These are phyloP conservation scores for Strobilomyces confusus DNA, from an alignment of 768 basidiomycete genomes.

Conservation along the genomic window DNA sequence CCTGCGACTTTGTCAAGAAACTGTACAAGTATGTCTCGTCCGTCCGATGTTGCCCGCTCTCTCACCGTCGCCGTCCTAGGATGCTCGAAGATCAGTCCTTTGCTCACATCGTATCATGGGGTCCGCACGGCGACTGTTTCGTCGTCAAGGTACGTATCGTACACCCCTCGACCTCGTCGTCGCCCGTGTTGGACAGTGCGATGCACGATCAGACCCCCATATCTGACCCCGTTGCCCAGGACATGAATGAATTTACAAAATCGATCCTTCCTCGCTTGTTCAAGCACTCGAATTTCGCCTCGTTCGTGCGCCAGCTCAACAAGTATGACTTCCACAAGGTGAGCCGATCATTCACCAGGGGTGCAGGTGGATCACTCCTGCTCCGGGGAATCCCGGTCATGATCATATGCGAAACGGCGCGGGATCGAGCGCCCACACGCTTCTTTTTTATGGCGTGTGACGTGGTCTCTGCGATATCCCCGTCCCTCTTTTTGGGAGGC, in stretches of 20 bases:
- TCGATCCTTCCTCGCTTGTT: conserved; percentile 87
- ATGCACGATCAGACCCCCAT: conserved; percentile 2
- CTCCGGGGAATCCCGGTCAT: conserved; percentile 3
- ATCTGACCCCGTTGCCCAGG: conserved; percentile 35
- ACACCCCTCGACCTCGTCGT: not conserved
- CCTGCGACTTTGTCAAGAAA: conserved; percentile 93
- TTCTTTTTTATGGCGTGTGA: conserved; percentile 8
- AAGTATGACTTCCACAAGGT: conserved; percentile 97
- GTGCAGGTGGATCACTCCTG: not conserved
- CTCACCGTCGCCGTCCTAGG: conserved; percentile 37
- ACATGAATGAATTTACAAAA: conserved; percentile 97
- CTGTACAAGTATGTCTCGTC: conserved; percentile 68
- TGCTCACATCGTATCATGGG: conserved; percentile 77
- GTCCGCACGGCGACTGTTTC: conserved; percentile 80
- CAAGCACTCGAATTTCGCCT: conserved; percentile 93
- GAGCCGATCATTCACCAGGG: conserved; percentile 14
- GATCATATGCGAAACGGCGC: conserved; percentile 10
- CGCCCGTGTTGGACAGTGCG: not conserved
- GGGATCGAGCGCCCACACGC: conserved; percentile 12
- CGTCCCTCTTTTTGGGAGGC: conserved; percentile 7
- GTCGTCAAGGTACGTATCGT: conserved; percentile 64
- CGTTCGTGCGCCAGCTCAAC: conserved; percentile 89
- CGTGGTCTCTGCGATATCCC: conserved; percentile 7
- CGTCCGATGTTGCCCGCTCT: not conserved
- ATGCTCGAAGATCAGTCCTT: conserved; percentile 84